Evolutionary conservation across 768 basidiomycete genomes (phyloP), one percentile per base, ranked within the genome.

Genomic region (Sistotremastrum niveocremeum): DNA sequence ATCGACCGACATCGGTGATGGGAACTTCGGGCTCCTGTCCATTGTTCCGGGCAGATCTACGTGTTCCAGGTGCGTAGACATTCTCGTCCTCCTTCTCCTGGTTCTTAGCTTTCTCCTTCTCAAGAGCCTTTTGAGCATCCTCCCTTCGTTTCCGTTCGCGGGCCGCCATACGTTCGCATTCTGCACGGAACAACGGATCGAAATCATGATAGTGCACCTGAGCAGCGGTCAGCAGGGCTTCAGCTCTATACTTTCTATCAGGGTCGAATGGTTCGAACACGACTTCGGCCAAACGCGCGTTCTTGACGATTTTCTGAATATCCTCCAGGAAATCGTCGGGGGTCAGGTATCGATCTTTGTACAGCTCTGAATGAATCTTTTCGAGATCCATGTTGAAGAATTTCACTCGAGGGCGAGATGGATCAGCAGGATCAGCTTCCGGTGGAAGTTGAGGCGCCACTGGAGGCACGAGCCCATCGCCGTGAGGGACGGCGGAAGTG

Each of bases 321-420:
- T 89, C 85, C 40, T 80, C 75, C 6, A 97, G 72, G 68, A 99
- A 95, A 46, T 87, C 81, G 47, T 81, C 76, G 0, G 88, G 84
- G 0, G 88, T 89, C 31, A 88, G 75, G 59, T 98, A 99, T 37
- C 79, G 77, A 37, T 79, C 79, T 57, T 77, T 81, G 68, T 86
- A 89, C 20, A 99, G 69, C 46, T 86, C 79, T 28, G 70, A 67
- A 54, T 93, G 85, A 76, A 99, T 89, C 51, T 74, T 77, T 56
- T 98, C 95, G 35, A 98, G 69, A 60, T 97, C 91, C 72, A 97
- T 81, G 56, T 93, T 79, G 57, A 76, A 86, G 11, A 91, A 65
- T 6, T 67, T 68, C 20, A 20, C 20, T 20, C 20, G 20, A 29
- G 35, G 44, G 7, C 44, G 46, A 6, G 49, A 49, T 8, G 46